Evolutionary conservation across 2,329 filamentous ascomycete genomes (phyloP).

Genomic region (Colletotrichum sp.): DNA sequence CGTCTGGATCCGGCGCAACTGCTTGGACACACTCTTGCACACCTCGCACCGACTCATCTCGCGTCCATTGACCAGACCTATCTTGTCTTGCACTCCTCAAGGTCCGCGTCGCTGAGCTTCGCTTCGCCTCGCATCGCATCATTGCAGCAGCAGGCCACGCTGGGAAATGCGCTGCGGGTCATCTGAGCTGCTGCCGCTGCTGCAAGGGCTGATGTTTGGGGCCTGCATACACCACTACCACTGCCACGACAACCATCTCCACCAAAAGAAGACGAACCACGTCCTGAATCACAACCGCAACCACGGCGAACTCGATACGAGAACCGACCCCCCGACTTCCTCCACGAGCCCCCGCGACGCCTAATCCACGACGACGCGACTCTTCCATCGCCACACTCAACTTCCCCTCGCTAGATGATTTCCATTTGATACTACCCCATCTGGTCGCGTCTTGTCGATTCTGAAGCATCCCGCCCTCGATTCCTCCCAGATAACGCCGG

Average conservation of each 20-base stretch:
- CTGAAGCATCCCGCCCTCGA: neutral
- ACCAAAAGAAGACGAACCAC: neutral
- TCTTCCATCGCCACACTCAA: neutral
- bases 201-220: slow-evolving; percentile 20
- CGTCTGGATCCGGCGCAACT: slow-evolving; percentile 18
- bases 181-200: slow-evolving; percentile 13
- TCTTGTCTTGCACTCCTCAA: slow-evolving; percentile 6
- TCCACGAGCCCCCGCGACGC: neutral
- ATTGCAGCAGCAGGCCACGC: slow-evolving; percentile 12
- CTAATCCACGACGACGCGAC: neutral
- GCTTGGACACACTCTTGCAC: neutral
- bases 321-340: neutral
- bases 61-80: slow-evolving; percentile 15
- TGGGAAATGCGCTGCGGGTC: slow-evolving; percentile 22
- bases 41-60: slow-evolving; percentile 11
- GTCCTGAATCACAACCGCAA: neutral
- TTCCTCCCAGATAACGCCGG: neutral
- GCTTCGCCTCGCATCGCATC: slow-evolving; percentile 16
- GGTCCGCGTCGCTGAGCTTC: neutral
- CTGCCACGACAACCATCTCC: slow-evolving; percentile 4
- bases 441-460: slow-evolving; percentile 5
- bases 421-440: neutral
- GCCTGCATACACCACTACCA: slow-evolving; percentile 6
- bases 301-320: neutral
- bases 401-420: neutral